Evolutionary conservation across 306 rosid genomes (phyloP).

Genomic region (Castanea crenata): DNA sequence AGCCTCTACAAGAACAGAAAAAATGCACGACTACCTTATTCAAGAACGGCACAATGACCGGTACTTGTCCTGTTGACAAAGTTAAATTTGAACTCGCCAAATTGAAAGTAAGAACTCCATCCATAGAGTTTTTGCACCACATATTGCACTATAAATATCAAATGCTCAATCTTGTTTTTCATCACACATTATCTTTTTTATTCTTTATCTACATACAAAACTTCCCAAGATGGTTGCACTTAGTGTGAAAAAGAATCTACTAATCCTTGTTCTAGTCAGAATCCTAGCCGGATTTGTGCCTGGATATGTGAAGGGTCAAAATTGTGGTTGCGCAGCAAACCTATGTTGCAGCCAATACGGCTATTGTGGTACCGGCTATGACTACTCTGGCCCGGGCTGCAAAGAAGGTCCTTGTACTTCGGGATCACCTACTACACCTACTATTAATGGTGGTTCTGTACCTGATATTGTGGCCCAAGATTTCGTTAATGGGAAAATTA

Average conservation of each 20-base stretch:
- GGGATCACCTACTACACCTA: too few relatives aligned
- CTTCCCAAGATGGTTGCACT: not conserved
- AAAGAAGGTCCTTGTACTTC: too few relatives aligned
- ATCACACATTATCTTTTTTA: not conserved
- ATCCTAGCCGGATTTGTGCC: not conserved
- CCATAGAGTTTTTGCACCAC: not conserved
- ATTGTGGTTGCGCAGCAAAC: too few relatives aligned
- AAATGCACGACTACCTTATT: too few relatives aligned
- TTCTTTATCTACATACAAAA: not conserved
- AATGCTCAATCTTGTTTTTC: not conserved
- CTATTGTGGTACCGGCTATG: too few relatives aligned
- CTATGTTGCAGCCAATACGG: too few relatives aligned
- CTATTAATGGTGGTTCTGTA: conserved; percentile 6
- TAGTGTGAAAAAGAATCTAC: not conserved
- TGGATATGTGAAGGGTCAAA: conserved; percentile 21
- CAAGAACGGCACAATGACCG: too few relatives aligned
- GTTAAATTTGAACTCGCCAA: too few relatives aligned
- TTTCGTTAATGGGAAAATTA: conserved; percentile 52
- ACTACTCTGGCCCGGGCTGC: too few relatives aligned
- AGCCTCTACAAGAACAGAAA: too few relatives aligned
- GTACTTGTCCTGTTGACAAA: too few relatives aligned
- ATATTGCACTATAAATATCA: not conserved
- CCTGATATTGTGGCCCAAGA: conserved; percentile 49
- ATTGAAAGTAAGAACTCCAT: not conserved
- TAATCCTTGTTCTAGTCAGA: conserved; percentile 7